Evolutionary conservation across 225 moss, liverwort and hornwort species (phyloP).

Genomic region (Asterella californica): DNA sequence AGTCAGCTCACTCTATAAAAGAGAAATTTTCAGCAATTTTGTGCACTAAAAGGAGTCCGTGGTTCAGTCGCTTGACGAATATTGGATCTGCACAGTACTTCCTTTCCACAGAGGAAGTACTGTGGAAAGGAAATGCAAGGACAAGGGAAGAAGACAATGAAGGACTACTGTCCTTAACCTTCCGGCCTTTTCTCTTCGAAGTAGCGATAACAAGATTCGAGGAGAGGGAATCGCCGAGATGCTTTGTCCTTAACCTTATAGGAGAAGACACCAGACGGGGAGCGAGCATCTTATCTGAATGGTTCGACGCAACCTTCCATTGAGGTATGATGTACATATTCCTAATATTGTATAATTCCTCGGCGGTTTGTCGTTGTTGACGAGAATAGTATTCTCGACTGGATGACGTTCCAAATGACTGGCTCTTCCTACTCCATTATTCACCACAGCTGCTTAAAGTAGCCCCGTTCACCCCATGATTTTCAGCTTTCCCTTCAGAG

Average conservation of each 20-base stretch:
- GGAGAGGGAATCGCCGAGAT: no score
- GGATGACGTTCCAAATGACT: background rate
- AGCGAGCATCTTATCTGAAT: background rate
- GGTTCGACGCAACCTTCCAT: background rate
- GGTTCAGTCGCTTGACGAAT: no score
- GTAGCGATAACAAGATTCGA: no score
- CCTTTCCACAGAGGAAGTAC: no score
- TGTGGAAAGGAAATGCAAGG: no score
- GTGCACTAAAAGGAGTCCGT: no score
- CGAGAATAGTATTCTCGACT: background rate
- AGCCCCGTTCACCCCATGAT: background rate
- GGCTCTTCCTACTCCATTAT: background rate
- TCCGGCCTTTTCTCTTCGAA: no score
- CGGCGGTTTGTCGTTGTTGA: background rate
- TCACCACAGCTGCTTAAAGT: background rate
- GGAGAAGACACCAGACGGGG: background rate
- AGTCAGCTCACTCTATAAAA: no score
- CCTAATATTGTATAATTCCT: background rate
- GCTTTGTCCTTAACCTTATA: background rate
- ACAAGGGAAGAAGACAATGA: no score
- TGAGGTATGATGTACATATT: background rate
- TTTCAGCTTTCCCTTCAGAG: background rate
- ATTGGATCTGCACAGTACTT: no score
- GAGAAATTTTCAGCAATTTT: no score
- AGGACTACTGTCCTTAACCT: no score